phyloP scores from a whole-genome alignment of 1,284 basidiomycete genomes.

The Kwoniella shivajii region DNA sequence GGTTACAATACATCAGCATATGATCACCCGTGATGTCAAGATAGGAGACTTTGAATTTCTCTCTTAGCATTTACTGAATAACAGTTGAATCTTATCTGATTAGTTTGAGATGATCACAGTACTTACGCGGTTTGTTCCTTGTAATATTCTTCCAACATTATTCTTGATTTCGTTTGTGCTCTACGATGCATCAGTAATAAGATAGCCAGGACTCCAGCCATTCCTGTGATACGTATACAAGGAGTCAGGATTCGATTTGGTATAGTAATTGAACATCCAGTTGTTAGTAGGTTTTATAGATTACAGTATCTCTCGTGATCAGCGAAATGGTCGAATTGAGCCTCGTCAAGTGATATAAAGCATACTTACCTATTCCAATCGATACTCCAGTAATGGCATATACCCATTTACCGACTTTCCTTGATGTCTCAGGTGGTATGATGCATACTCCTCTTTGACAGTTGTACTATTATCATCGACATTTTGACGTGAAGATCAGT shows the following conservation, averaged over 20 bases:
- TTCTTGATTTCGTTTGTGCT: conserved; percentile 7
- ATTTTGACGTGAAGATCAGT: too few relatives aligned
- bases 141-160: conserved; percentile 29
- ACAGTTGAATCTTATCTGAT: too few relatives aligned
- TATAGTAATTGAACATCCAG: too few relatives aligned
- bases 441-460: conserved; percentile 15
- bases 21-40: too few relatives aligned
- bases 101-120: not conserved
- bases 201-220: conserved; percentile 16
- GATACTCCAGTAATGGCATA: conserved; percentile 22
- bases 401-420: conserved; percentile 23
- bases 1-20: too few relatives aligned
- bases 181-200: conserved; percentile 23
- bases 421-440: conserved; percentile 17
- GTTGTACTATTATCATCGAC: conserved; percentile 15
- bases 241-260: too few relatives aligned
- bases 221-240: conserved; percentile 6
- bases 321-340: too few relatives aligned
- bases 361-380: conserved; percentile 14
- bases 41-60: too few relatives aligned
- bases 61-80: too few relatives aligned
- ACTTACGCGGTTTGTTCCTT: conserved; percentile 27
- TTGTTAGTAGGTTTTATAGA: too few relatives aligned
- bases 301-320: too few relatives aligned
- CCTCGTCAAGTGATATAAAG: not conserved